Conservation (phyloP, 2,329 filamentous ascomycete genomes). For the Hymenoscyphus scutula region DNA sequence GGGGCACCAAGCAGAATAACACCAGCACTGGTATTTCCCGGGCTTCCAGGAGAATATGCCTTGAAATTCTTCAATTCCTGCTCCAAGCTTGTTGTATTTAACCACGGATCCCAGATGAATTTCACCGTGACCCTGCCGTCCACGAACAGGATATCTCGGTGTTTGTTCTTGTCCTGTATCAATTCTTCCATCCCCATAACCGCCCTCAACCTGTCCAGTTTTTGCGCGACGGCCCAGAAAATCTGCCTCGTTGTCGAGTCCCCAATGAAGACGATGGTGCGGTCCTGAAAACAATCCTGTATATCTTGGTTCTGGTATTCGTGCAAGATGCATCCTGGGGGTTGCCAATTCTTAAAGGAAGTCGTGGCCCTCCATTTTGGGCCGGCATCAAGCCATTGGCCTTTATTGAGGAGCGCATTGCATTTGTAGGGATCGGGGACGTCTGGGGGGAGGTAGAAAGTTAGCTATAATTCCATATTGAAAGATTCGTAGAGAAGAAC, state of each 20-base stretch:
- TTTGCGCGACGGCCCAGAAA: constrained; percentile 55
- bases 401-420: constrained; percentile 48
- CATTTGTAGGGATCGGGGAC: constrained; percentile 52
- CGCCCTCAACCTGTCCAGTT: constrained; percentile 44
- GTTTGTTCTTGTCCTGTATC: constrained; percentile 38
- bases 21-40: constrained; percentile 39
- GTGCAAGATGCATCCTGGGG: constrained; percentile 57
- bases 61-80: constrained; percentile 42
- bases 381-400: constrained; percentile 47
- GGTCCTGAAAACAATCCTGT: constrained; percentile 49
- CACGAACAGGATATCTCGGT: constrained; percentile 45
- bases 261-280: constrained; percentile 57
- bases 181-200: constrained; percentile 38
- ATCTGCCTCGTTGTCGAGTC: constrained; percentile 59
- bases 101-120: constrained; percentile 63
- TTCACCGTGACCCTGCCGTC: constrained; percentile 47
- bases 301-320: constrained; percentile 54
- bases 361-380: constrained; percentile 28
- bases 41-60: constrained; percentile 21
- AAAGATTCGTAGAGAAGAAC: neutral
- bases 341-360: constrained; percentile 53
- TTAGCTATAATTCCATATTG: constrained; percentile 12
- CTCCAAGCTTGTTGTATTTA: constrained; percentile 49
- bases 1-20: constrained; percentile 52
- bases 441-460: constrained; percentile 22